These are phyloP conservation scores for Cyphellophora europaea DNA, from an alignment of 2,329 filamentous ascomycete genomes.

Conservation along the genomic window DNA sequence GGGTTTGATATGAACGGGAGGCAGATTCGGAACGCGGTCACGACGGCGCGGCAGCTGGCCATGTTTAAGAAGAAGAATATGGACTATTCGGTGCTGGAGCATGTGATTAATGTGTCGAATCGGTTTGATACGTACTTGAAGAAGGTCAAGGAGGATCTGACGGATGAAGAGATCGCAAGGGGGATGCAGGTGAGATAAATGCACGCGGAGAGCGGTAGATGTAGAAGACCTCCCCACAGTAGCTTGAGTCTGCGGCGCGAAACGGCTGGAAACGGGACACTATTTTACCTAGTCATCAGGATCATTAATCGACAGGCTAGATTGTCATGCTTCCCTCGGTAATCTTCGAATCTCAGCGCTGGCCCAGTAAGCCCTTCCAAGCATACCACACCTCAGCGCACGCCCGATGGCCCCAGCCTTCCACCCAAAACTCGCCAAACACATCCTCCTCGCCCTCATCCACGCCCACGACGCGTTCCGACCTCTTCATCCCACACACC, in stretches of 20 bases:
- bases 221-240: no score
- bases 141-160: neutral
- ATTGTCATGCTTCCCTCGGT: no score
- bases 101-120: conserved; percentile 12
- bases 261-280: no score
- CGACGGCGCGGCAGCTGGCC: conserved; percentile 16
- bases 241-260: no score
- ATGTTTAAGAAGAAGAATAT: conserved; percentile 8
- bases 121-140: neutral
- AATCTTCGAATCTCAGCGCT: no score
- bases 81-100: conserved; percentile 11
- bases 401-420: conserved; percentile 72
- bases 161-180: neutral
- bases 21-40: conserved; percentile 21
- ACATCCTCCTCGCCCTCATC: conserved; percentile 64
- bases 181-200: no score
- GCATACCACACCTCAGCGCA: conserved; percentile 81
- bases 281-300: no score
- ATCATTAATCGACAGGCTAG: no score
- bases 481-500: conserved; percentile 77
- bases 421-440: conserved; percentile 95
- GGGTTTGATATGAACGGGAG: conserved; percentile 19
- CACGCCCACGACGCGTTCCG: conserved; percentile 69
- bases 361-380: conserved; percentile 60
- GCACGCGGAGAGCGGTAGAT: no score